Conservation (phyloP, 768 basidiomycete genomes). For the Leccinum ochraceum region DNA sequence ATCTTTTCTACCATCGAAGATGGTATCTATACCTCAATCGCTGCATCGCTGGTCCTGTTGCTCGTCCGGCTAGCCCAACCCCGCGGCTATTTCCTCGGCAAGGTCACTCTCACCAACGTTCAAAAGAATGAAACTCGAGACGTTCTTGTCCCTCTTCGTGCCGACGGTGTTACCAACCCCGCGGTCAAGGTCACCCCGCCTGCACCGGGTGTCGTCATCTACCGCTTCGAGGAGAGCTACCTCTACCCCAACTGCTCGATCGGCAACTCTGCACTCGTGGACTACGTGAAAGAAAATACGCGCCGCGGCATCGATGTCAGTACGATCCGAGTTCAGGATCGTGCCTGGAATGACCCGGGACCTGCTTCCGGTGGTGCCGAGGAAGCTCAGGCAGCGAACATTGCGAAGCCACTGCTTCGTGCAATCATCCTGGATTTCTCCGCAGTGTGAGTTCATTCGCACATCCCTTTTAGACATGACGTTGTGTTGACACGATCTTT, state of each 20-base stretch:
- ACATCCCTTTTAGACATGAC: neutral
- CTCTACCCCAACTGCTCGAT: slow-evolving; percentile 78
- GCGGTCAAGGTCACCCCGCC: slow-evolving; percentile 75
- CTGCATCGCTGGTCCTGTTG: slow-evolving; percentile 75
- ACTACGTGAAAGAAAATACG: slow-evolving; percentile 77
- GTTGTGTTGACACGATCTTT: slow-evolving; percentile 2
- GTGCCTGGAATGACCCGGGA: slow-evolving; percentile 95
- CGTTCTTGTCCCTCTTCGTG: slow-evolving; percentile 77
- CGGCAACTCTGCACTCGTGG: slow-evolving; percentile 72
- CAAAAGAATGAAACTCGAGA: slow-evolving; percentile 54
- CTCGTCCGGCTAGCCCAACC: slow-evolving; percentile 87
- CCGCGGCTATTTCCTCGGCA: slow-evolving; percentile 88
- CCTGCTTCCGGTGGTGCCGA: slow-evolving; percentile 49
- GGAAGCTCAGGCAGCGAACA: slow-evolving; percentile 48
- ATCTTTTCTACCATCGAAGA: slow-evolving; percentile 94
- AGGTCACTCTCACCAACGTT: slow-evolving; percentile 57
- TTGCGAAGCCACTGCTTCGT: slow-evolving; percentile 66
- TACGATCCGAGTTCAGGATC: slow-evolving; percentile 63
- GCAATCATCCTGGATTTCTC: slow-evolving; percentile 94
- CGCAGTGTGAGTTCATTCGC: slow-evolving; percentile 51
- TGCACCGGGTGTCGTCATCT: slow-evolving; percentile 84
- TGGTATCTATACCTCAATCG: slow-evolving; percentile 87
- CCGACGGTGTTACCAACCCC: slow-evolving; percentile 63
- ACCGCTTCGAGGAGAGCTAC: slow-evolving; percentile 89
- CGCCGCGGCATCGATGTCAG: slow-evolving; percentile 75